Base-by-base conservation (phyloP, 140 eudicot species). In the Senecio squalidus region DNA sequence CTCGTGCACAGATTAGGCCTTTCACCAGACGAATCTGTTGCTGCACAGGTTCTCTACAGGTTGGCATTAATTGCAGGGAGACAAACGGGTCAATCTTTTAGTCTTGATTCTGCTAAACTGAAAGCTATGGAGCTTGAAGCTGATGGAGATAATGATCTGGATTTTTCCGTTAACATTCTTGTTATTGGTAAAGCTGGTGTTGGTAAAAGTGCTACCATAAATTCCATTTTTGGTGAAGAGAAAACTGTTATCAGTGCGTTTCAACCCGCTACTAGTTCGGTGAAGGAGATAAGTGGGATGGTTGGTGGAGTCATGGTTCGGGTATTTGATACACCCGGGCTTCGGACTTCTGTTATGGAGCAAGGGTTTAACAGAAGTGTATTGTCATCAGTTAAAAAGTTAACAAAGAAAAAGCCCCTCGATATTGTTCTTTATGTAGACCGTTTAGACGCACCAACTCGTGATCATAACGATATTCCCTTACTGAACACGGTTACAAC, bases 141-240 rank as follows among this genome's bases (percentile, higher is more conserved):
- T 4, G 94, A 63, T 11, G 89, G 74, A 17, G 66, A 66, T 24
- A 77, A 78, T 39, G 86, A 82, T 43, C 68, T 92, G 55, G 80
- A 84, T 64, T 92, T 87, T 57, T 75, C 85, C 0, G 59, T 92
- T 28, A 84, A 73, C 65, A 80, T 92, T 44, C 62, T 92, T 9
- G 99, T 88, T 66, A 68, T 88, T 16, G 96, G 99, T 45, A 92
- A 92, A 78, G 76, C 88, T 50, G 99, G 99, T n/a, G 99, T 87
- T 39, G 99, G 99, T 14, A 92, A 92, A 79, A 92, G 99, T 80
- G 96, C 99, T 16, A 92, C 95, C 14, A 76, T 92, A 60, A 92
- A 92, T 70, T 82, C 99, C 0, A 74, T 92, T 46, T 82, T 92
- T 16, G 95, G 95, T 6, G 99, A 92, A 59, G 93, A 88, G 64